Base-by-base conservation (phyloP, 2,329 filamentous ascomycete species). In the Metarhizium robertsii region DNA sequence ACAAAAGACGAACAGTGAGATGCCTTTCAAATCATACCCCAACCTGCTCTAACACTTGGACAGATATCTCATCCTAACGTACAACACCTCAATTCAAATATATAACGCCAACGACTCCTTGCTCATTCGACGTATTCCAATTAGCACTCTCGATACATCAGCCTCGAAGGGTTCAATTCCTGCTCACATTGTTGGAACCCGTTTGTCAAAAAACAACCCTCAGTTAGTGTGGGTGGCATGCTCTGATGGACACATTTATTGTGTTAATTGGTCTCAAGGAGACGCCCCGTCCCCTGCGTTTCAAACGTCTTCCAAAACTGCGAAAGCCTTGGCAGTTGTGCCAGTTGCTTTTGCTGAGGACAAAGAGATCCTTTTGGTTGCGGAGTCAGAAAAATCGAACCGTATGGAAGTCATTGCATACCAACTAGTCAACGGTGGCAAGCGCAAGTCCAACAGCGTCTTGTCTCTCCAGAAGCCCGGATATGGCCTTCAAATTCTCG, bases 81-180 rank as follows among this genome's bases (percentile, higher is more conserved):
- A 90, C 64, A 81, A 85, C 58, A 85, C 82, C 32, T 86, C 86
- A 10, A 76, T 96, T 54, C 87, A 91, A 67, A 79, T 96, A 30
- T 95, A 94, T 70, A 88, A 88, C 2, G 83, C 89, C 34, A 76
- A 82, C 60, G 91, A 90, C 54, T 97, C 94, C 2, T 80, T 95
- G 52, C 81, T 95, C 25, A 77, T 90, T 49, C 85, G 90, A 61
- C 83, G 84, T 55, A 85, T 96, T 51, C 73, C 80, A 13, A 73
- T 86, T 61, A 66, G 60, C 56, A 62, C 61, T 38, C 57, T 64
- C 42, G 67, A 69, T 50, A 53, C 63, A 34, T 61, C 65, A 5
- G 60, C 62, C 11, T 52, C 64, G 29, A 64, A 63, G 34, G 58
- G 57, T 10, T 55, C 66, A 42, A 58, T 55, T 46, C 55, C 68